These are phyloP conservation scores for Alternaria angustiovoidea DNA, from an alignment of 2,329 filamentous ascomycete species.

Conservation along the genomic window DNA sequence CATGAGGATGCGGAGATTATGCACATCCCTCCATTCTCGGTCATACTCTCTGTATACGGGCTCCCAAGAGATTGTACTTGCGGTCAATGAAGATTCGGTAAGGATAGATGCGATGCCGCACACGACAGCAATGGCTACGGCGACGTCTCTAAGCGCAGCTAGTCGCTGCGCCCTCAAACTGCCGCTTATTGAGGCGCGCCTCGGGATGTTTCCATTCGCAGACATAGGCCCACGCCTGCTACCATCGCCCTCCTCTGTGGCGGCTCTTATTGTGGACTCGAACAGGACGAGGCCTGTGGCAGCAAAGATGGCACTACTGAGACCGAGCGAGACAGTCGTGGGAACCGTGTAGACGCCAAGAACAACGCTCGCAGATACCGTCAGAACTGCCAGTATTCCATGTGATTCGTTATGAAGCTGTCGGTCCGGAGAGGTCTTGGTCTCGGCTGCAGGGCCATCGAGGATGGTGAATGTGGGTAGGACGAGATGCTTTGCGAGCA, in stretches of 20 bases:
- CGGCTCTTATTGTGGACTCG: conserved; percentile 43
- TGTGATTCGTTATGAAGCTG: conserved; percentile 29
- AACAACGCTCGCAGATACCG: conserved; percentile 47
- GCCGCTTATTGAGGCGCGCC: conserved; percentile 37
- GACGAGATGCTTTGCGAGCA: conserved; percentile 32
- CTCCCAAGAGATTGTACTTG: conserved; percentile 39
- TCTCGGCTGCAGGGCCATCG: conserved; percentile 32
- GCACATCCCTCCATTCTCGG: conserved; percentile 39
- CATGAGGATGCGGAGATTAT: conserved; percentile 36
- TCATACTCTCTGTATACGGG: conserved; percentile 32
- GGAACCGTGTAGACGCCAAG: conserved; percentile 47
- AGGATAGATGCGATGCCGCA: conserved; percentile 41
- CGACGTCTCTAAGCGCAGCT: conserved; percentile 41
- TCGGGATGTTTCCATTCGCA: conserved; percentile 44
- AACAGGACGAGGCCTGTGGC: conserved; percentile 53
- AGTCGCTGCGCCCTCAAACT: conserved; percentile 33
- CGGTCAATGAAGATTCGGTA: conserved; percentile 39
- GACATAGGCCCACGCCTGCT: conserved; percentile 44
- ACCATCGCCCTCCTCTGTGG: conserved; percentile 33
- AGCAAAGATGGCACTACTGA: conserved; percentile 53
- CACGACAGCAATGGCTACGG: conserved; percentile 31
- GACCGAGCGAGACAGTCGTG: conserved; percentile 50
- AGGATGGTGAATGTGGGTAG: conserved; percentile 33
- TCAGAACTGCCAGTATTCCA: conserved; percentile 45
- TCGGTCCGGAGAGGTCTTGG: conserved; percentile 24